phyloP scores from a whole-genome alignment of 2,329 filamentous ascomycete genomes.

The Sclerotinia minor region DNA sequence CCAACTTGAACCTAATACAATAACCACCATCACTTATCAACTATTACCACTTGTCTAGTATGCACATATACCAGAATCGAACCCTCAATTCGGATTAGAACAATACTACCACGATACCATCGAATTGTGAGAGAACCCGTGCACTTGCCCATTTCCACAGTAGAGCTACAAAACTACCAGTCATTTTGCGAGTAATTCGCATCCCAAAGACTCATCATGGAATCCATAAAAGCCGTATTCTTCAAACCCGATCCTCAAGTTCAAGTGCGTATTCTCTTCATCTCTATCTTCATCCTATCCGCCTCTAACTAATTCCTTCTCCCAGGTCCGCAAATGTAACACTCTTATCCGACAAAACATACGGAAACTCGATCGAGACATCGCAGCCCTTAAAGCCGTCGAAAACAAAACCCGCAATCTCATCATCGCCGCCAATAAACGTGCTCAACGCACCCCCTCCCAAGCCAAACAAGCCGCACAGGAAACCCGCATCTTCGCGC shows the following conservation, averaged over 20 bases:
- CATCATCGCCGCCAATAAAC: conserved; percentile 79
- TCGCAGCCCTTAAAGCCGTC: conserved; percentile 72
- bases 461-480: conserved; percentile 75
- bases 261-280: conserved; percentile 61
- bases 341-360: conserved; percentile 83
- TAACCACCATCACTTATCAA: not conserved
- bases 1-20: not conserved
- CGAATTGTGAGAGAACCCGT: not conserved
- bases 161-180: not conserved
- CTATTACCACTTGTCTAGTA: not conserved
- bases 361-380: conserved; percentile 93
- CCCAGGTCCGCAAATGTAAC: conserved; percentile 92
- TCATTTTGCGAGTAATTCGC: no score
- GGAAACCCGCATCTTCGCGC: conserved; percentile 85
- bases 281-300: conserved; percentile 13
- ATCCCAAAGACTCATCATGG: conserved; percentile 58
- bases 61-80: not conserved
- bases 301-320: conserved; percentile 14
- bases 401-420: conserved; percentile 83
- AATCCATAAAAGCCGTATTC: conserved; percentile 82
- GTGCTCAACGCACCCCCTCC: conserved; percentile 76
- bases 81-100: not conserved
- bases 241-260: conserved; percentile 90
- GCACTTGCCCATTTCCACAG: not conserved
- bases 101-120: not conserved